Evolutionary conservation across 2,329 filamentous ascomycete genomes (phyloP).

Genomic region (Cadophora malorum): DNA sequence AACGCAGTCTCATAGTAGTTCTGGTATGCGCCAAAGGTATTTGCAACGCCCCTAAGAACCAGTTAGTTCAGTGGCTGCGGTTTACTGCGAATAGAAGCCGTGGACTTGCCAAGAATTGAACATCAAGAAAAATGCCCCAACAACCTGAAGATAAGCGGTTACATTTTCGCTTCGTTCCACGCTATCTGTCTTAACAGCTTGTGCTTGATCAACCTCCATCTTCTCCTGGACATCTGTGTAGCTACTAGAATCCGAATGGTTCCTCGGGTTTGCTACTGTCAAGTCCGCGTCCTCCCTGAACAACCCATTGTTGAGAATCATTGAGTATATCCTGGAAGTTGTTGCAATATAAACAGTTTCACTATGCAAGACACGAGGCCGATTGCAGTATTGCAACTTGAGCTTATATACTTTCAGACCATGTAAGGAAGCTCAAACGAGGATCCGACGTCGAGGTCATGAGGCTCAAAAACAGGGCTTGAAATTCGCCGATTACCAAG

Average conservation of each 20-base stretch:
- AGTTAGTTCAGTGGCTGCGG: background rate
- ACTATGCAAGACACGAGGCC: too few relatives aligned
- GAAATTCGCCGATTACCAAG: background rate
- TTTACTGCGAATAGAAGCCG: background rate
- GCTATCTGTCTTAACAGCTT: background rate
- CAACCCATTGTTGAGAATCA: background rate
- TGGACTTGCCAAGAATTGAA: constrained; percentile 60
- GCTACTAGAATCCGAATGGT: constrained; percentile 25
- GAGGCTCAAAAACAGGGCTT: background rate
- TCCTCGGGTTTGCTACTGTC: constrained; percentile 9
- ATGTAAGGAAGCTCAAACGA: background rate
- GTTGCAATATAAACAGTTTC: background rate
- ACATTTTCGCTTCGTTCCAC: constrained; percentile 18
- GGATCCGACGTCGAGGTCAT: background rate
- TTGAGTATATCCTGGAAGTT: background rate
- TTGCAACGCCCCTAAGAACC: constrained; percentile 33
- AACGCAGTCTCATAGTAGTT: constrained; percentile 49
- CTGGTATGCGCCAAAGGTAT: constrained; percentile 49
- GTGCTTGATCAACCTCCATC: background rate
- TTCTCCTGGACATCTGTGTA: constrained; percentile 13
- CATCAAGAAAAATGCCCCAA: constrained; percentile 58
- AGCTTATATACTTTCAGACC: background rate
- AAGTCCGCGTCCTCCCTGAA: background rate
- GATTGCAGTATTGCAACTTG: background rate
- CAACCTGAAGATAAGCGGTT: constrained; percentile 60